These are phyloP conservation scores for Spatholobus suberectus DNA, from an alignment of 306 rosid species.

Conservation along the genomic window DNA sequence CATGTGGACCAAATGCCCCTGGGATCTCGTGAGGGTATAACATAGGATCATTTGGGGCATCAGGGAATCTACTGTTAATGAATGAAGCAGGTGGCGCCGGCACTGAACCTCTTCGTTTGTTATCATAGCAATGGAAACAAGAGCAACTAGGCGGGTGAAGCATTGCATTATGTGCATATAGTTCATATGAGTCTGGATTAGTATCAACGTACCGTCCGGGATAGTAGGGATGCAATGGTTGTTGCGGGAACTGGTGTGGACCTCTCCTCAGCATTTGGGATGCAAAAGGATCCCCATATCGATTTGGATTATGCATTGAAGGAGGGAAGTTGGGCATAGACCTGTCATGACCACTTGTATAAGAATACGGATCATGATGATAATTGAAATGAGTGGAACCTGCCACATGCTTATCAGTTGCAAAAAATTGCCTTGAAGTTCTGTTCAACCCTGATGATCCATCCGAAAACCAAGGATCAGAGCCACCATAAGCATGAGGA, in stretches of 20 bases:
- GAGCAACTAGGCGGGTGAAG: constrained; percentile 86
- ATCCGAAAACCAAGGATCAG: constrained; percentile 63
- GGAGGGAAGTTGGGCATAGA: constrained; percentile 61
- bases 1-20: constrained; percentile 57
- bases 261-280: constrained; percentile 62
- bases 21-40: constrained; percentile 59
- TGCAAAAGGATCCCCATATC: constrained; percentile 74
- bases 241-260: constrained; percentile 64
- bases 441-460: constrained; percentile 66
- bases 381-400: constrained; percentile 65
- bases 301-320: constrained; percentile 64
- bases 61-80: constrained; percentile 63
- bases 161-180: constrained; percentile 58
- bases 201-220: constrained; percentile 67
- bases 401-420: constrained; percentile 56
- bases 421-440: constrained; percentile 56
- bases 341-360: constrained; percentile 63
- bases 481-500: constrained; percentile 63
- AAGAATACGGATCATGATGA: constrained; percentile 63
- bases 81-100: constrained; percentile 60
- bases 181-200: constrained; percentile 61
- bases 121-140: constrained; percentile 81
- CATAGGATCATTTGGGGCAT: constrained; percentile 66
- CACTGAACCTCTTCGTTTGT: constrained; percentile 56
- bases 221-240: constrained; percentile 69